Evolutionary conservation across 176 grass and related monocot genomes (phyloP).

Genomic region (Zea mays): Zm-B73-REFERENCE-NAM-5.0 NC_050099.1:92628001-92628500

Average conservation of each 20-base stretch:
- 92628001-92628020: constrained; percentile 46
- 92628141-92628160: constrained; percentile 52
- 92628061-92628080: constrained; percentile 50
- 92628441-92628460: constrained; percentile 7
- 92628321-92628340: neutral
- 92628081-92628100: constrained; percentile 47
- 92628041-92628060: constrained; percentile 45
- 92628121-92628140: constrained; percentile 44
- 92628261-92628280: constrained; percentile 46
- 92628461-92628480: constrained; percentile 21
- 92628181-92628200: constrained; percentile 45
- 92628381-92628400: constrained; percentile 16
- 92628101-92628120: constrained; percentile 45
- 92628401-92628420: constrained; percentile 23
- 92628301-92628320: neutral
- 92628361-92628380: neutral
- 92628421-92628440: neutral
- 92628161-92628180: constrained; percentile 39
- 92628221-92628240: constrained; percentile 37
- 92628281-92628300: constrained; percentile 49
- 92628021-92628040: constrained; percentile 39
- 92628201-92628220: constrained; percentile 42
- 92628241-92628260: constrained; percentile 39
- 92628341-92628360: neutral
- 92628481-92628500: constrained; percentile 28